Evolutionary conservation across 345 rosid species (phyloP).

Genomic region (Ailanthus altissimus): DNA sequence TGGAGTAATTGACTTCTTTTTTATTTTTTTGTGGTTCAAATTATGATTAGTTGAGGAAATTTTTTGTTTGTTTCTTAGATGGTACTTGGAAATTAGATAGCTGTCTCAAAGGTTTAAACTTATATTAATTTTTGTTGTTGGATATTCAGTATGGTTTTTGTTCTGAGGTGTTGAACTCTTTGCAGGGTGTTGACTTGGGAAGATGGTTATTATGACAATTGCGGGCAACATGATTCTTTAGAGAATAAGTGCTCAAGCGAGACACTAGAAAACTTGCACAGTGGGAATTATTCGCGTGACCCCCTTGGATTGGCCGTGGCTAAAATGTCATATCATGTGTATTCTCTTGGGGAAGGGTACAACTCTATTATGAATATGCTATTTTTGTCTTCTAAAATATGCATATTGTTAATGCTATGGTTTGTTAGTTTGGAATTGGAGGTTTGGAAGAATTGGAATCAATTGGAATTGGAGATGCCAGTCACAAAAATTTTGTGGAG

Average conservation of each 20-base stretch:
- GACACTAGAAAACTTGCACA: constrained; percentile 39
- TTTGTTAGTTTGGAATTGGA: not conserved
- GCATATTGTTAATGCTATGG: not conserved
- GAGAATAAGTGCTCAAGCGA: constrained; percentile 42
- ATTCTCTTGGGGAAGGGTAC: constrained; percentile 94
- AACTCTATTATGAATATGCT: constrained; percentile 24
- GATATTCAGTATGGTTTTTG: constrained; percentile 2
- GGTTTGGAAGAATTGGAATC: constrained; percentile 4
- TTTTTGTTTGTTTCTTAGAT: not conserved
- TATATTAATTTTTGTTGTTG: not conserved
- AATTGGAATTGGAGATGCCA: not conserved
- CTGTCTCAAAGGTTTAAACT: not conserved
- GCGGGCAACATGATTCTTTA: constrained; percentile 41
- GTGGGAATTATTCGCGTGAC: constrained; percentile 44
- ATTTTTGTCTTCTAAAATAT: constrained; percentile 8
- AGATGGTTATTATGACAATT: constrained; percentile 73
- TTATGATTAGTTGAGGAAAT: not conserved
- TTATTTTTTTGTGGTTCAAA: not conserved
- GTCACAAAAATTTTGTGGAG: not conserved
- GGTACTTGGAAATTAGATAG: not conserved
- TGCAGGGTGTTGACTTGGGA: constrained; percentile 90
- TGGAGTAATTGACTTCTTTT: too few species aligned
- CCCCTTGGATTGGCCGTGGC: constrained; percentile 78
- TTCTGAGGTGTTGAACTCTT: constrained; percentile 15
- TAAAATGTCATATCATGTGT: constrained; percentile 83